These are phyloP conservation scores for Phaeosphaeria sp. DNA, from an alignment of 2,329 filamentous ascomycete species.

Conservation along the genomic window DNA sequence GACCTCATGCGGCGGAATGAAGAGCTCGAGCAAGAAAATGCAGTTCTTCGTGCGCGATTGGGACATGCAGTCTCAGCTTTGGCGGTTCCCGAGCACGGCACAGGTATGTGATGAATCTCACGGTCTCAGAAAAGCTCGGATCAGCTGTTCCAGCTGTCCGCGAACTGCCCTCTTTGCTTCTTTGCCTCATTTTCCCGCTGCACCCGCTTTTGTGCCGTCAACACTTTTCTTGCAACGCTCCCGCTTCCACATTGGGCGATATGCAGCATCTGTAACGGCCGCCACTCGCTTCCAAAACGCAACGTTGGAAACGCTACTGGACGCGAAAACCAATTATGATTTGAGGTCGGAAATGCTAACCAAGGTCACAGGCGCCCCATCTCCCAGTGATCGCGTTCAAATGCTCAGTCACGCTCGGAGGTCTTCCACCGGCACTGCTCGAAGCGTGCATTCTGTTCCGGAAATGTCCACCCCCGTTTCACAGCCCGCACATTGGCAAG, in stretches of 20 bases:
- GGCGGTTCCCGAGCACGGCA: conserved; percentile 43
- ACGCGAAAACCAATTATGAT: conserved; percentile 22
- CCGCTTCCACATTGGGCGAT: conserved; percentile 29
- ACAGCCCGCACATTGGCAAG: conserved; percentile 46
- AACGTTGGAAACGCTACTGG: conserved; percentile 13
- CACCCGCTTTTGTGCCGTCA: conserved; percentile 31
- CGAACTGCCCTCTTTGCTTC: background rate
- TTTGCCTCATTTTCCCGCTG: conserved; percentile 11
- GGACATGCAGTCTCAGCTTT: conserved; percentile 52
- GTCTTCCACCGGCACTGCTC: conserved; percentile 46
- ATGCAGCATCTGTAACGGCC: conserved; percentile 33
- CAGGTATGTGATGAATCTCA: conserved; percentile 42
- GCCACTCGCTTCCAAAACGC: conserved; percentile 10
- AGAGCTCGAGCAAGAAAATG: conserved; percentile 62
- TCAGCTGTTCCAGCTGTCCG: conserved; percentile 25
- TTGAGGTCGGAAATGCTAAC: conserved; percentile 27
- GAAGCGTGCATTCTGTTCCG: conserved; percentile 46
- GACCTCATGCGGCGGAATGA: conserved; percentile 61
- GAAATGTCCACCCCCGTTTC: conserved; percentile 46
- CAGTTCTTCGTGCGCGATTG: conserved; percentile 58
- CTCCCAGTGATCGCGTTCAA: conserved; percentile 48
- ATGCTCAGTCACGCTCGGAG: conserved; percentile 48
- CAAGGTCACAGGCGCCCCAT: conserved; percentile 37
- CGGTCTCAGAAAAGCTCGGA: conserved; percentile 30
- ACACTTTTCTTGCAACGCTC: conserved; percentile 11